A percentile compares a stretch with the other conserved stretches of the same genome.
phyloP scores from a whole-genome alignment of 352 stramenopile genomes.

The Phytophthora brassicae region DNA sequence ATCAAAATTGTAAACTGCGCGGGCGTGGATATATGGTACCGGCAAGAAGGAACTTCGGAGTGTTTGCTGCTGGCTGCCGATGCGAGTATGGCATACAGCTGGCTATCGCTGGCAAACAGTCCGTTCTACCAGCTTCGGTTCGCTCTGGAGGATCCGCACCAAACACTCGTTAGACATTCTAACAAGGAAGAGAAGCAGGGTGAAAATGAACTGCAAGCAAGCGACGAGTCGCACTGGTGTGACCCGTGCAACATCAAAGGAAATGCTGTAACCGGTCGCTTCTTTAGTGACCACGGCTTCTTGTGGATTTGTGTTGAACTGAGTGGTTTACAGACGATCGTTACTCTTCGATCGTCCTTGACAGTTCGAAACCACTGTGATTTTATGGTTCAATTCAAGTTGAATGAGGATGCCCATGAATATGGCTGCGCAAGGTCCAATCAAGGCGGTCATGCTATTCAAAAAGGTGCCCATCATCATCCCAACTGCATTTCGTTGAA shows the following conservation, averaged over 20 bases:
- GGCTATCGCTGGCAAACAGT: conserved; percentile 51
- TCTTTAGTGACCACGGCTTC: conserved; percentile 52
- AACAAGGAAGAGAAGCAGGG: not conserved
- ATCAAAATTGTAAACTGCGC: conserved; percentile 55
- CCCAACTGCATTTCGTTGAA: conserved; percentile 39
- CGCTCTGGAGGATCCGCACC: conserved; percentile 33
- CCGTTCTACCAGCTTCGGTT: conserved; percentile 64
- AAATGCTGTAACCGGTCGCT: conserved; percentile 57
- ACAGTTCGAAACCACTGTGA: conserved; percentile 48
- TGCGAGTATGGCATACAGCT: conserved; percentile 58
- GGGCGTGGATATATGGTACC: conserved; percentile 55
- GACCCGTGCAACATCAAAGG: conserved; percentile 70
- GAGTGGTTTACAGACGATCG: conserved; percentile 52
- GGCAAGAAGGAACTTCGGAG: conserved; percentile 66
- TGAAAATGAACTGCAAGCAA: not conserved
- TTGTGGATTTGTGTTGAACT: conserved; percentile 71
- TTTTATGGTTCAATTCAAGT: conserved; percentile 39
- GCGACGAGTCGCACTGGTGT: conserved; percentile 44
- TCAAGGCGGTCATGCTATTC: conserved; percentile 8
- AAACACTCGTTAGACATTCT: not conserved
- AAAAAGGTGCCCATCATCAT: conserved; percentile 6
- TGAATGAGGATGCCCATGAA: conserved; percentile 25
- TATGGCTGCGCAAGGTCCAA: conserved; percentile 13
- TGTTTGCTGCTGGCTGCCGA: conserved; percentile 39
- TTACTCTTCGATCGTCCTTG: conserved; percentile 56